These are phyloP conservation scores for Fusarium proliferatum DNA, from an alignment of 2,329 filamentous ascomycete genomes.

Conservation along the genomic window DNA sequence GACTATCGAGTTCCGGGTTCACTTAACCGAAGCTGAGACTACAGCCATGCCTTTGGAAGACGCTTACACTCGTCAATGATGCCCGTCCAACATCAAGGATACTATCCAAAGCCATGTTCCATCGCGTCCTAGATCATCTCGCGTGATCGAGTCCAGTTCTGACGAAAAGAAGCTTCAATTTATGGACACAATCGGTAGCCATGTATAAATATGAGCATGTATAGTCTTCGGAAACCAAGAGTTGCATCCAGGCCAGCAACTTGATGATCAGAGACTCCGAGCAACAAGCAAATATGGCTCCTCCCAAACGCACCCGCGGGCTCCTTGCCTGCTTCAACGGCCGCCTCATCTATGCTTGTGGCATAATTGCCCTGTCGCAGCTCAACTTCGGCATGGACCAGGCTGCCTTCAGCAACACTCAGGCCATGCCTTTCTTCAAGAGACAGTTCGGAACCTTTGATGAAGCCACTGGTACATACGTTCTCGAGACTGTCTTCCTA, in stretches of 20 bases:
- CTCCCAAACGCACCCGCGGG: not conserved
- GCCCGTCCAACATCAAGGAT: not conserved
- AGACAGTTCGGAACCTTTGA: conserved; percentile 48
- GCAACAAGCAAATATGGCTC: not conserved
- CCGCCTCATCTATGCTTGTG: conserved; percentile 28
- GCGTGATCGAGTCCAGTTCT: conserved; percentile 2
- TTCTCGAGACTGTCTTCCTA: conserved; percentile 47
- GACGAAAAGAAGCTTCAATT: not conserved
- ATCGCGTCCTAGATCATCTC: not conserved
- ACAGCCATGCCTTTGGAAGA: not conserved
- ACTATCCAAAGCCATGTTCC: not conserved
- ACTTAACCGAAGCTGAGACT: not conserved
- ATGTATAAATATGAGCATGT: conserved; percentile 1
- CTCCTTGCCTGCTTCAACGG: conserved; percentile 43
- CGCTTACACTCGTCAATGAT: not conserved
- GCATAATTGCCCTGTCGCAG: conserved; percentile 49
- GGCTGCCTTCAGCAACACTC: conserved; percentile 50
- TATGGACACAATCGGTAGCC: not conserved
- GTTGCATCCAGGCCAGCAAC: not conserved
- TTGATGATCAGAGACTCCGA: not conserved
- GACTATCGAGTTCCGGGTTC: not conserved
- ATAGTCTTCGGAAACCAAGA: not conserved
- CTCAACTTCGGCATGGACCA: conserved; percentile 57
- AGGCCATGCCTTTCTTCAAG: conserved; percentile 53
- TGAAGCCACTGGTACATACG: conserved; percentile 29